Conservation (phyloP, 768 basidiomycete species). For the Phaeotremella skinneri region DNA sequence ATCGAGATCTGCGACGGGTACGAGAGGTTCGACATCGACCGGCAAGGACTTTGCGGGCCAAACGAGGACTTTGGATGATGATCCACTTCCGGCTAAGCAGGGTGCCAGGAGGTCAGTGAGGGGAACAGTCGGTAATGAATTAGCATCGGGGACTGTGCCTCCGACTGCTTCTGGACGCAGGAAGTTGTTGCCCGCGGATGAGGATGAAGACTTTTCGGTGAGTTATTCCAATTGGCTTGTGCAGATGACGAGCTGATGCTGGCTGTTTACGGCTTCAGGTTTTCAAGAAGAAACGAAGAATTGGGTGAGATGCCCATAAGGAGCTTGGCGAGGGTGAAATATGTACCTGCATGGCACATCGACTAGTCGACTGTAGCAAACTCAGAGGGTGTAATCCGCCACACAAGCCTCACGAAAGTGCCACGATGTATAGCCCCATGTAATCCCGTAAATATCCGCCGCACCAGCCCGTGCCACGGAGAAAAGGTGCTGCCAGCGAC, state of each 20-base stretch:
- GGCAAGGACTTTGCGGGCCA: background rate
- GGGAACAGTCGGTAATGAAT: too few relatives aligned
- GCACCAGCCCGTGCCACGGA: background rate
- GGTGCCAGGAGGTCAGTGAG: too few relatives aligned
- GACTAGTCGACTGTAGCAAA: too few relatives aligned
- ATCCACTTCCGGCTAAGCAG: too few relatives aligned
- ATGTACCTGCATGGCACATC: too few relatives aligned
- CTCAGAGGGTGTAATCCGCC: too few relatives aligned
- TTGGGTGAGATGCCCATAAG: background rate
- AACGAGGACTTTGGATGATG: conserved; percentile 4
- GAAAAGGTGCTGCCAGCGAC: background rate
- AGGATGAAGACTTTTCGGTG: conserved; percentile 27
- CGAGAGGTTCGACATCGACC: background rate
- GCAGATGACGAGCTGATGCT: conserved; percentile 11
- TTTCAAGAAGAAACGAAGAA: background rate
- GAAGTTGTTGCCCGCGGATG: conserved; percentile 28
- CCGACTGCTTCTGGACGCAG: conserved; percentile 7
- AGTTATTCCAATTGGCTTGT: too few relatives aligned
- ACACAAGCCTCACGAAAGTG: too few relatives aligned
- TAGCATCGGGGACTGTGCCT: background rate
- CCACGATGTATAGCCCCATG: too few relatives aligned
- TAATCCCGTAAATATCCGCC: too few relatives aligned
- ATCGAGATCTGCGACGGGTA: background rate
- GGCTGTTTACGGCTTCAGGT: background rate
- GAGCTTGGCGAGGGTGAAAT: conserved; percentile 24